Evolutionary conservation across 768 basidiomycete genomes (phyloP).

Genomic region (Mycena rosella): DNA sequence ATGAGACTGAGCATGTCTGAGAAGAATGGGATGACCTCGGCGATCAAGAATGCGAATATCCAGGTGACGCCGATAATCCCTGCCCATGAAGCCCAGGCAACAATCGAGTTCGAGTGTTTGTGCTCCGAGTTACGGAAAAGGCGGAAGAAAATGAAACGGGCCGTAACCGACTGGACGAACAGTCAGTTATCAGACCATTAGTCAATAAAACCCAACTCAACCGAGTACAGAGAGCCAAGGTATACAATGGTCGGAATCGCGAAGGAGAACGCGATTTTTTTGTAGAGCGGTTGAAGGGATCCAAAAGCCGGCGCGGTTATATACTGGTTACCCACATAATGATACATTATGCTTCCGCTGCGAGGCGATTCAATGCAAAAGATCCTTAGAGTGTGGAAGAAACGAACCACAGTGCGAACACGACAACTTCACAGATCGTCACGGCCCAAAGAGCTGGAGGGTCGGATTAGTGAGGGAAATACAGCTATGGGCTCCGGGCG

Average conservation of each 20-base stretch:
- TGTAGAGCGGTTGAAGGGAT: slow-evolving; percentile 51
- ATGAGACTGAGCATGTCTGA: slow-evolving; percentile 51
- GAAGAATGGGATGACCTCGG: slow-evolving; percentile 48
- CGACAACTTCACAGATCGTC: slow-evolving; percentile 56
- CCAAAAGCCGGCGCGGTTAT: slow-evolving; percentile 60
- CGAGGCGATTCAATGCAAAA: too few species aligned
- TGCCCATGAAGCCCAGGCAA: slow-evolving; percentile 39
- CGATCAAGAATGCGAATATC: slow-evolving; percentile 43
- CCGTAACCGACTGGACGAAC: slow-evolving; percentile 50
- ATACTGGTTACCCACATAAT: slow-evolving; percentile 51
- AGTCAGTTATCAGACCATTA: not conserved
- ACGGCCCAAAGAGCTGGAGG: slow-evolving; percentile 55
- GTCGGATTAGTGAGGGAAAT: not conserved
- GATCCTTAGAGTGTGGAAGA: too few species aligned
- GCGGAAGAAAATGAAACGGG: slow-evolving; percentile 62
- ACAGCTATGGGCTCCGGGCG: not conserved
- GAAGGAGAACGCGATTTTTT: slow-evolving; percentile 61
- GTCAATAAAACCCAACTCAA: slow-evolving; percentile 30
- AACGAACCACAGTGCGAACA: slow-evolving; percentile 50
- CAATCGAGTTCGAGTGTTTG: slow-evolving; percentile 42
- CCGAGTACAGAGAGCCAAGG: slow-evolving; percentile 60
- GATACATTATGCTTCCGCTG: slow-evolving; percentile 57
- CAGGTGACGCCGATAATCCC: slow-evolving; percentile 43
- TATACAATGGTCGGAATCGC: slow-evolving; percentile 61
- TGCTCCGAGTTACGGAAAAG: slow-evolving; percentile 55